Conservation (phyloP, 495 filamentous ascomycete species). For the Podospora didyma region DNA sequence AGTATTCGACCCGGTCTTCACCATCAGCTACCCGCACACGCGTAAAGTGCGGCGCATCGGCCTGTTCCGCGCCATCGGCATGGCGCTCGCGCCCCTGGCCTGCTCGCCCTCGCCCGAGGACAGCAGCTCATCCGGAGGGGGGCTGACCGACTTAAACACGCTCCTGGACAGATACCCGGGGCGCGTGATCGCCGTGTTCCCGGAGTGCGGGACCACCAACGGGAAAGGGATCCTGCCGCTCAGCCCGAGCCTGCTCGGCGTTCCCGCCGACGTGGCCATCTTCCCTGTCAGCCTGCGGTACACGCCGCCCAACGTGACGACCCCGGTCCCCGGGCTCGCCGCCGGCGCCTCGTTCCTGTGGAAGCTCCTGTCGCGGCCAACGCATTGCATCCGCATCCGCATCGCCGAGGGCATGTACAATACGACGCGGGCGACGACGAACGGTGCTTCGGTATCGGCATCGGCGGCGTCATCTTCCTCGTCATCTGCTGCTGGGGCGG, state of each 20-base stretch:
- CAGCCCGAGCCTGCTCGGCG: conserved; percentile 64
- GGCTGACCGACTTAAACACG: conserved; percentile 54
- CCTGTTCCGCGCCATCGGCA: conserved; percentile 66
- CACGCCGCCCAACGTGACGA: conserved; percentile 82
- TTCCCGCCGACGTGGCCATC: conserved; percentile 61
- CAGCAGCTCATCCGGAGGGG: too few species aligned
- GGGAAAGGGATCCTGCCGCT: conserved; percentile 85
- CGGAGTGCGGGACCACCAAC: conserved; percentile 92
- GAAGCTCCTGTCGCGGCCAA: conserved; percentile 78
- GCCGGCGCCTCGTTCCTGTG: conserved; percentile 69
- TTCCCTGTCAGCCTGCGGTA: conserved; percentile 90
- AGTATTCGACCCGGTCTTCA: conserved; percentile 95
- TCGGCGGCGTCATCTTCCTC: background rate
- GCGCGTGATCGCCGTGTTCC: conserved; percentile 78
- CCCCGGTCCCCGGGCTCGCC: conserved; percentile 77
- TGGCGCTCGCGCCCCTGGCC: conserved; percentile 61
- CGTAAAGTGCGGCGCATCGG: conserved; percentile 71
- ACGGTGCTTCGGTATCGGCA: conserved; percentile 16
- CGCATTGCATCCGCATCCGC: conserved; percentile 84
- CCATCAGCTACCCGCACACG: conserved; percentile 68
- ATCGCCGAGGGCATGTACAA: conserved; percentile 69
- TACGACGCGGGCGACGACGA: conserved; percentile 23
- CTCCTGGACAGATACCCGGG: conserved; percentile 65
- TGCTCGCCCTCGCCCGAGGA: conserved; percentile 47
- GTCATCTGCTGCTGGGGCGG: conserved; percentile 3